These are phyloP conservation scores for Podila clonocystis DNA, from an alignment of 192 early-diverging fungal genomes.

Conservation along the genomic window DNA sequence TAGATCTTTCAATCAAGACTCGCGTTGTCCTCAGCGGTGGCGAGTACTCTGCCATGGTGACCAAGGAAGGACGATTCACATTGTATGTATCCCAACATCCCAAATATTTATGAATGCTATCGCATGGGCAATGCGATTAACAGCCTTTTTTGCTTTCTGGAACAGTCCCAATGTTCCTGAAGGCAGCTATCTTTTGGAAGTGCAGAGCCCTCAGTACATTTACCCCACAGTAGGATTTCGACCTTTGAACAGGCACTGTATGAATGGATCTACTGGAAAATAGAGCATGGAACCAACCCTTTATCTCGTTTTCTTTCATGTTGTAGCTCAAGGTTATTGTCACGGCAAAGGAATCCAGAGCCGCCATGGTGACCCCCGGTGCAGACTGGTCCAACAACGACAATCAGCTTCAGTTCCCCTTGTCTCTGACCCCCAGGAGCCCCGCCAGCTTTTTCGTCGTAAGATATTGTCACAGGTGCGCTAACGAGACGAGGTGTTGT, in stretches of 20 bases:
- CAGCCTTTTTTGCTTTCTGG: constrained; percentile 1
- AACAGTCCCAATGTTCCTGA: constrained; percentile 54
- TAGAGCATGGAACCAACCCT: neutral
- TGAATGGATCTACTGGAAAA: no score
- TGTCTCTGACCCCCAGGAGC: constrained; percentile 53
- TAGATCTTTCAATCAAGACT: constrained; percentile 52
- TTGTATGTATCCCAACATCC: constrained; percentile 45
- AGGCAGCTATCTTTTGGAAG: constrained; percentile 64
- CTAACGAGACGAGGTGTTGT: neutral
- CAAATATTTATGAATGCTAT: neutral
- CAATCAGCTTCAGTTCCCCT: constrained; percentile 54
- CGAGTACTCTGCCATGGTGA: constrained; percentile 53
- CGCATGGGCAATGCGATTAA: neutral
- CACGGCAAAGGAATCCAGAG: constrained; percentile 40
- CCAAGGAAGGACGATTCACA: constrained; percentile 54
- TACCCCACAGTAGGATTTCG: constrained; percentile 59
- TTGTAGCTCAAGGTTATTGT: constrained; percentile 62
- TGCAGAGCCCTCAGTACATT: constrained; percentile 60
- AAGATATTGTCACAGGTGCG: constrained; percentile 4
- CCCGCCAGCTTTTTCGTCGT: constrained; percentile 62
- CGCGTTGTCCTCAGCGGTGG: constrained; percentile 58
- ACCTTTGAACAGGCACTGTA: neutral
- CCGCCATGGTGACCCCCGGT: constrained; percentile 52
- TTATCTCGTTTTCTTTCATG: neutral
- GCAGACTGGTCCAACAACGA: constrained; percentile 60